A percentile compares a stretch with the other conserved stretches of the same genome.
Evolutionary conservation across 805 yeast genomes (phyloP).

Genomic region (Geotrichum ghanense): DNA sequence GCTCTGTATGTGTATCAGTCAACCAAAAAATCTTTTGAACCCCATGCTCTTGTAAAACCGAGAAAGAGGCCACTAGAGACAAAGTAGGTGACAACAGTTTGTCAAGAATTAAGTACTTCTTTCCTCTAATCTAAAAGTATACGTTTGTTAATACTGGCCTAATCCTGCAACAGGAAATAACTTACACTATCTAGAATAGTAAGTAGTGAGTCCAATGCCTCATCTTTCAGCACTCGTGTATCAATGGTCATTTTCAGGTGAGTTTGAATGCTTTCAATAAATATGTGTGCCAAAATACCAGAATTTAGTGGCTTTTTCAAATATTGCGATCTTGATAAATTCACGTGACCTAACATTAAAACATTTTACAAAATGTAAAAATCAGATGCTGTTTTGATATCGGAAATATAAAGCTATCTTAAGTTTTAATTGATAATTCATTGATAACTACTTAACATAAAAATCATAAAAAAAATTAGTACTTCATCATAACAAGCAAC

Average conservation of each 20-base stretch:
- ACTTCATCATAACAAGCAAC: no score
- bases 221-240: constrained; percentile 8
- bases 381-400: no score
- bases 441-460: no score
- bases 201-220: constrained; percentile 16
- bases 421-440: no score
- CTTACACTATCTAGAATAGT: constrained; percentile 20
- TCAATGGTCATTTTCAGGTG: constrained; percentile 10
- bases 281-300: no score
- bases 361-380: no score
- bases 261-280: no score
- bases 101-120: constrained; percentile 33
- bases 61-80: constrained; percentile 46
- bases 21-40: constrained; percentile 41
- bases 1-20: neutral
- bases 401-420: no score
- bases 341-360: no score
- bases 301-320: no score
- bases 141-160: neutral
- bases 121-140: constrained; percentile 14
- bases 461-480: no score
- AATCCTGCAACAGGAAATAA: neutral
- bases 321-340: no score
- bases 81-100: constrained; percentile 36
- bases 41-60: constrained; percentile 38